phyloP scores from a whole-genome alignment of 768 basidiomycete species.

The Mycena maculata region DNA sequence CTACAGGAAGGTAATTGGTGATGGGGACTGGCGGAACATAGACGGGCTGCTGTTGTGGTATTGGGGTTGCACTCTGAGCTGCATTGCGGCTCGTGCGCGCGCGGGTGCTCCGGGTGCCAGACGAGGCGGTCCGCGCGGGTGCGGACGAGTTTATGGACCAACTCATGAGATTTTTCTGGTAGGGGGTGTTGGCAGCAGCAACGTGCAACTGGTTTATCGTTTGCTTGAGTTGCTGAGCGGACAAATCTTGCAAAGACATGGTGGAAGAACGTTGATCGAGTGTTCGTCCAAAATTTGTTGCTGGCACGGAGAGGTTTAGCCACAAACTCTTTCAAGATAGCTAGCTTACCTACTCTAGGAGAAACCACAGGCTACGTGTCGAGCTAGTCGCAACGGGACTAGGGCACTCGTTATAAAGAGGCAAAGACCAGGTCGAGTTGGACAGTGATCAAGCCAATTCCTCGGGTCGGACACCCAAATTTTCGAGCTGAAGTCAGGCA shows the following conservation, averaged over 20 bases:
- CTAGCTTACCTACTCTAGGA: background rate
- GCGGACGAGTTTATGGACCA: conserved; percentile 52
- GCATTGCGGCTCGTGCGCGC: conserved; percentile 39
- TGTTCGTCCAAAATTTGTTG: background rate
- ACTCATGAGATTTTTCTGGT: conserved; percentile 45
- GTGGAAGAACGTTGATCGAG: background rate
- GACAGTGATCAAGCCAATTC: too few species aligned
- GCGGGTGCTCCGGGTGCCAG: conserved; percentile 27
- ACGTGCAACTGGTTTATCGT: conserved; percentile 65
- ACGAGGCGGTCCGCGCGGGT: conserved; percentile 43
- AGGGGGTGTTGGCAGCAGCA: conserved; percentile 42
- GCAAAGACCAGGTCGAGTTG: too few species aligned
- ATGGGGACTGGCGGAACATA: conserved; percentile 39
- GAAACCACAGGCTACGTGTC: too few species aligned
- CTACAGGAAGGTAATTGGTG: conserved; percentile 47
- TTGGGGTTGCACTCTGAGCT: conserved; percentile 35
- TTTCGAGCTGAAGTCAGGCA: too few species aligned
- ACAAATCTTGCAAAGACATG: conserved; percentile 49
- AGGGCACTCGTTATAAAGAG: too few species aligned
- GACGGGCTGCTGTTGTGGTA: conserved; percentile 51
- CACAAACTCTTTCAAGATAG: background rate
- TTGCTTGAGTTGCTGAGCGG: conserved; percentile 73
- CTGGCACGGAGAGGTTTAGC: background rate
- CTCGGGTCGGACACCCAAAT: too few species aligned
- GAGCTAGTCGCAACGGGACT: too few species aligned